These are phyloP conservation scores for Globisporangium nunn DNA, from an alignment of 352 stramenopile genomes.

Conservation along the genomic window DNA sequence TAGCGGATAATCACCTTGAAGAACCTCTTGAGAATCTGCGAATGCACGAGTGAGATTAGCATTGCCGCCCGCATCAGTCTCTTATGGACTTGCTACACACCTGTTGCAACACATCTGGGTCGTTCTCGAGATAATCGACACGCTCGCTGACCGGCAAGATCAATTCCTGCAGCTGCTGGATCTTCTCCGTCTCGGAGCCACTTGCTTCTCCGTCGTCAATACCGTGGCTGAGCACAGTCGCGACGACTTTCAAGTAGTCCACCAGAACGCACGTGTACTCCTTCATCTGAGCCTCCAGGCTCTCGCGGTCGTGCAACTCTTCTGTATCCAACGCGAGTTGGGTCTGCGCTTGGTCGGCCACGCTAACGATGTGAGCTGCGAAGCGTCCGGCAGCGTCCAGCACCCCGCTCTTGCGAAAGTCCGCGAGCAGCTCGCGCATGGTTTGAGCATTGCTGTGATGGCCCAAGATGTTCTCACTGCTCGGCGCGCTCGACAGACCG, in stretches of 20 bases:
- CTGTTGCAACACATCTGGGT: conserved; percentile 10
- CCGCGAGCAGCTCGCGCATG: conserved; percentile 4
- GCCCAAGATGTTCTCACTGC: conserved; percentile 9
- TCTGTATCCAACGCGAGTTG: conserved; percentile 4
- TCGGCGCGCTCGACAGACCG: neutral
- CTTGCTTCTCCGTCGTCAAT: conserved; percentile 2
- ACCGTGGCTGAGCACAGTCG: conserved; percentile 5
- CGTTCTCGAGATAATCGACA: neutral
- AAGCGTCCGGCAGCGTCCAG: conserved; percentile 11
- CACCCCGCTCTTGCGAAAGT: conserved; percentile 5
- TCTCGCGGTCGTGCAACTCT: neutral
- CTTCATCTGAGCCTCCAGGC: conserved; percentile 3
- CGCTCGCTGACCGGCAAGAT: conserved; percentile 9
- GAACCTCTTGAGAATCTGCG: conserved; percentile 19
- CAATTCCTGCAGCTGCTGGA: conserved; percentile 17
- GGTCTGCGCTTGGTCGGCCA: conserved; percentile 5
- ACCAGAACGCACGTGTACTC: conserved; percentile 12
- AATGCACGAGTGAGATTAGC: neutral
- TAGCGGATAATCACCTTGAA: conserved; percentile 21
- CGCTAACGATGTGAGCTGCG: conserved; percentile 9
- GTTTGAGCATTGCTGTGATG: conserved; percentile 5
- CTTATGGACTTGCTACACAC: conserved; percentile 1
- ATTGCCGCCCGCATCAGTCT: neutral
- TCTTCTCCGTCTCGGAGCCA: neutral
- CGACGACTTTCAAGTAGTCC: conserved; percentile 15